Evolutionary conservation across 441 rosid species (phyloP), one percentile per base, ranked within the genome.

Genomic region (Mallotus repandus): DNA sequence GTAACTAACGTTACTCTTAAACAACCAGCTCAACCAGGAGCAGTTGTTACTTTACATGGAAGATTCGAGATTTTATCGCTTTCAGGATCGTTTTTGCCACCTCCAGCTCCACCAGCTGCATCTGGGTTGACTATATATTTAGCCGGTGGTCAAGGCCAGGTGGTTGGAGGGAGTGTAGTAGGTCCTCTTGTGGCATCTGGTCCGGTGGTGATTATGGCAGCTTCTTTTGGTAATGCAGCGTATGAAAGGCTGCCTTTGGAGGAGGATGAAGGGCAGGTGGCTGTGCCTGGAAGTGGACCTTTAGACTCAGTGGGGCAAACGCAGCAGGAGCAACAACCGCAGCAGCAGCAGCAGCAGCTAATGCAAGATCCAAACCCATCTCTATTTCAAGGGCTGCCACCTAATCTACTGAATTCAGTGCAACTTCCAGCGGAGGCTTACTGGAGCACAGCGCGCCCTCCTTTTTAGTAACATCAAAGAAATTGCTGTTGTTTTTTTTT

Each of bases 201-300:
- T 18, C 94, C 92, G 50, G 93, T 91, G 45, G 89, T 89, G 73
- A 80, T 92, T 65, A 87, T 92, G 92, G 95, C 95, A 0, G 96
- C 98, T 76, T 91, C 98, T 16, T 92, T 92, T 59, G 91, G 97
- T 12, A 91, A 92, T 85, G 98, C 94, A 15, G 92, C 97, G 14
- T 92, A 92, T 43, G 98, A 92, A 80, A 85, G 94, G 75, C 81
- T 92, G 77, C 98, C 98, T 2, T 69, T 92, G 59, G 98, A 92
- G 73, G 94, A 92, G 67, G 97, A 92, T 29, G 94, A 92, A 38
- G 63, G 68, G 19, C 78, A 88, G 58, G 69, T 55, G 41, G 52
- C 76, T 6, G 64, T 69, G 50, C 61, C 62, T 22, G 86, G 79
- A 21, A 72, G 81, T 21, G 79, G 83, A 11, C 22, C 78, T 0